phyloP scores from a whole-genome alignment of 1,139 yeast genomes.

The Hansenula sp. region DNA sequence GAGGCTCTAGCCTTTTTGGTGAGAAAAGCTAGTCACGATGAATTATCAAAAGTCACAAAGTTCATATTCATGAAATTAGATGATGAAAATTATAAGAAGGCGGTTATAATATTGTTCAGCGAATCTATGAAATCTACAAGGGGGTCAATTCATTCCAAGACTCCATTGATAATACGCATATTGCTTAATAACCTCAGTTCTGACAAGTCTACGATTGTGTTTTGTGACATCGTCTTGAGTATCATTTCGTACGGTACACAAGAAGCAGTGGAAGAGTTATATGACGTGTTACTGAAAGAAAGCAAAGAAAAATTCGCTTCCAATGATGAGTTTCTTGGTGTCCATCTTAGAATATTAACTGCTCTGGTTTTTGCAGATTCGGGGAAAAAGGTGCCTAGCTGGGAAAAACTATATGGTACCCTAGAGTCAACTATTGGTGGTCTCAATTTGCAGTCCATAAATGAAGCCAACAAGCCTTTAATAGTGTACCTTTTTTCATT shows the following conservation, averaged over 20 bases:
- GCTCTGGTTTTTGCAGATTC: conserved; percentile 61
- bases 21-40: conserved; percentile 56
- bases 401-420: conserved; percentile 21
- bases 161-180: conserved; percentile 43
- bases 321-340: conserved; percentile 6
- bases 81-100: conserved; percentile 44
- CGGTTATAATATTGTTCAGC: conserved; percentile 59
- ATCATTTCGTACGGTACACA: conserved; percentile 59
- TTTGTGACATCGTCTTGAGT: conserved; percentile 56
- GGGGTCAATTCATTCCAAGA: conserved; percentile 70
- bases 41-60: conserved; percentile 42
- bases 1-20: conserved; percentile 85
- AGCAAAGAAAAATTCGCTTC: conserved; percentile 19
- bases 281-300: conserved; percentile 31
- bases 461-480: conserved; percentile 1
- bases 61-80: conserved; percentile 48
- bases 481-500: conserved; percentile 36
- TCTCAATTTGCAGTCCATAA: too few relatives aligned
- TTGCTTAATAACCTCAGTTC: conserved; percentile 36
- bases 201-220: conserved; percentile 35
- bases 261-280: conserved; percentile 48
- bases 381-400: conserved; percentile 51
- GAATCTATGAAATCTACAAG: conserved; percentile 75
- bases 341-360: conserved; percentile 28
- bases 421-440: background rate